phyloP scores from a whole-genome alignment of 2,329 filamentous ascomycete species.

The Beauveria sp. region DNA sequence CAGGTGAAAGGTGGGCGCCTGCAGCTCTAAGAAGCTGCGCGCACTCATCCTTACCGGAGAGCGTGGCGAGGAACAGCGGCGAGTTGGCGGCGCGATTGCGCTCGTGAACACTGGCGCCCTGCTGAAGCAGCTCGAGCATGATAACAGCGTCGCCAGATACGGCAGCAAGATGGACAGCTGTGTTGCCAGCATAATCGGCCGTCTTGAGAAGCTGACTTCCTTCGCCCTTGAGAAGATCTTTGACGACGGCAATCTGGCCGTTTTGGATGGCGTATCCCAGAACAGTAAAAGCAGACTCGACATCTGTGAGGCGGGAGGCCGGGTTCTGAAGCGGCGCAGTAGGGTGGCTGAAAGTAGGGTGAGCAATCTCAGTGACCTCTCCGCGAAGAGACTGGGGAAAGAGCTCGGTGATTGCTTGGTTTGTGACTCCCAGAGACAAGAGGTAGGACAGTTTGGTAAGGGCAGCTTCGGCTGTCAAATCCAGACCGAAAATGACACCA shows the following conservation, averaged over 20 bases:
- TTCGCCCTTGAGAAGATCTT: conserved; percentile 60
- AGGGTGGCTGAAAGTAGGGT: conserved; percentile 70
- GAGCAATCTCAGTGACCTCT: conserved; percentile 71
- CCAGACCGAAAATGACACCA: conserved; percentile 82
- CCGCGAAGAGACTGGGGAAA: conserved; percentile 75
- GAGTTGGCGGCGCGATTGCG: conserved; percentile 60
- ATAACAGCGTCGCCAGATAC: conserved; percentile 47
- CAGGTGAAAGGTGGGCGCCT: conserved; percentile 48
- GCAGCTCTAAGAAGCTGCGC: conserved; percentile 48
- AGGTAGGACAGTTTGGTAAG: conserved; percentile 87
- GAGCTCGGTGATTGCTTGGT: conserved; percentile 56
- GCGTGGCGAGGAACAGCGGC: conserved; percentile 54
- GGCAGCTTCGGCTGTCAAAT: conserved; percentile 84
- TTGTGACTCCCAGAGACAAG: conserved; percentile 56
- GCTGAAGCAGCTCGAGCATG: conserved; percentile 49
- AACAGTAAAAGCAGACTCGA: conserved; percentile 57
- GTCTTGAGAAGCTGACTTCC: conserved; percentile 61
- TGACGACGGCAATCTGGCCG: conserved; percentile 58
- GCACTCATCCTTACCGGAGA: conserved; percentile 46
- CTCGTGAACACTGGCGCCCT: conserved; percentile 59
- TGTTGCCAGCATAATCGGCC: conserved; percentile 77
- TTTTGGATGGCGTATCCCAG: conserved; percentile 69
- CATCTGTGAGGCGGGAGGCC: conserved; percentile 34
- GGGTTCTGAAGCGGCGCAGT: conserved; percentile 41
- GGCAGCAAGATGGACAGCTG: conserved; percentile 52